These are phyloP conservation scores for Asterionellopsis glacialis DNA, from an alignment of 108 stramenopile species.

Conservation along the genomic window DNA sequence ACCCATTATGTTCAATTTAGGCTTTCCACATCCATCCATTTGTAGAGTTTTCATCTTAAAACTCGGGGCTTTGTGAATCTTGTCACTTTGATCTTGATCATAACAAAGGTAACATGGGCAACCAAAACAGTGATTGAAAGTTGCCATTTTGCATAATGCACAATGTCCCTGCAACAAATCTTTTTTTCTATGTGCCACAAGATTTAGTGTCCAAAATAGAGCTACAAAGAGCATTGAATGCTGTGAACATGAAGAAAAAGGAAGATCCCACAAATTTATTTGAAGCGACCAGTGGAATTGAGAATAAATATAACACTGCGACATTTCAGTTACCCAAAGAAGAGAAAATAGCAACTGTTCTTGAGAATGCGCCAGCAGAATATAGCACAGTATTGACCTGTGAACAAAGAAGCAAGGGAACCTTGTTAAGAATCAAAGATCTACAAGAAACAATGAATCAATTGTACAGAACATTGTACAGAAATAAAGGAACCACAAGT, in stretches of 20 bases:
- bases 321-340: background rate
- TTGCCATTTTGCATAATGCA: too few relatives aligned
- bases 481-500: background rate
- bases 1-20: too few relatives aligned
- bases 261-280: slow-evolving; percentile 6
- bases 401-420: slow-evolving; percentile 5
- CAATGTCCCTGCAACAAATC: too few relatives aligned
- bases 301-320: background rate
- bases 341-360: background rate
- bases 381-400: background rate
- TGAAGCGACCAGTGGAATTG: background rate
- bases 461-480: background rate
- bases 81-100: too few relatives aligned
- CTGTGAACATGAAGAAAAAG: background rate
- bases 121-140: too few relatives aligned
- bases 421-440: background rate
- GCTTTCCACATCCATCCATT: too few relatives aligned
- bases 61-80: too few relatives aligned
- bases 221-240: background rate
- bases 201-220: background rate
- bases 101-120: too few relatives aligned
- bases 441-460: slow-evolving; percentile 1
- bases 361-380: slow-evolving; percentile 1
- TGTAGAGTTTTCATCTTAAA: too few relatives aligned
- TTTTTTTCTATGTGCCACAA: background rate